Evolutionary conservation across 768 basidiomycete genomes (phyloP).

Genomic region (Mycena floridula): DNA sequence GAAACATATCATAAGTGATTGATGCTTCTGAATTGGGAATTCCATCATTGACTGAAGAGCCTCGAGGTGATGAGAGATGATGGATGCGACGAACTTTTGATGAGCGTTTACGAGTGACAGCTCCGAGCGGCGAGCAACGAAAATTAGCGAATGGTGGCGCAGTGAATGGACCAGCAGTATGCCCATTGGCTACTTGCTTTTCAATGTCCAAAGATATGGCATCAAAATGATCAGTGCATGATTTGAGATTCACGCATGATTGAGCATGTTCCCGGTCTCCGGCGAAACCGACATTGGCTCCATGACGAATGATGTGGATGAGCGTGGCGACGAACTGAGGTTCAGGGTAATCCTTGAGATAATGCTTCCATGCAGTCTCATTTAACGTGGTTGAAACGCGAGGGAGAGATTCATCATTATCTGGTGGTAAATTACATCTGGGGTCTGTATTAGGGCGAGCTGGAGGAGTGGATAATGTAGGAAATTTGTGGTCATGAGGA

Average conservation of each 20-base stretch:
- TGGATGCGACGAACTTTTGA: constrained; percentile 11
- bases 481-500: not conserved
- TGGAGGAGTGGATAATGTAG: not conserved
- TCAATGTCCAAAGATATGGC: constrained; percentile 8
- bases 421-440: not conserved
- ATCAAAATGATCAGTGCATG: constrained; percentile 6
- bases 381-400: not conserved
- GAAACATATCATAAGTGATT: constrained; percentile 8
- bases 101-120: constrained; percentile 12
- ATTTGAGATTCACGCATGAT: constrained; percentile 12
- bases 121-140: constrained; percentile 14
- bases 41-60: constrained; percentile 13
- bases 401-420: too few species aligned
- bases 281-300: not conserved
- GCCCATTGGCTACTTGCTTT: constrained; percentile 6
- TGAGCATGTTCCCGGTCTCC: too few species aligned
- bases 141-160: constrained; percentile 12
- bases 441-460: not conserved
- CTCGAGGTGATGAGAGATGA: constrained; percentile 14
- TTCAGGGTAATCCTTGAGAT: not conserved
- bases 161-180: constrained; percentile 12
- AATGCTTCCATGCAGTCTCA: not conserved
- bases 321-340: too few species aligned
- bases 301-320: not conserved
- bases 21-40: constrained; percentile 12